phyloP scores from a whole-genome alignment of 2,329 filamentous ascomycete species.

The Diplodia seriata region DNA sequence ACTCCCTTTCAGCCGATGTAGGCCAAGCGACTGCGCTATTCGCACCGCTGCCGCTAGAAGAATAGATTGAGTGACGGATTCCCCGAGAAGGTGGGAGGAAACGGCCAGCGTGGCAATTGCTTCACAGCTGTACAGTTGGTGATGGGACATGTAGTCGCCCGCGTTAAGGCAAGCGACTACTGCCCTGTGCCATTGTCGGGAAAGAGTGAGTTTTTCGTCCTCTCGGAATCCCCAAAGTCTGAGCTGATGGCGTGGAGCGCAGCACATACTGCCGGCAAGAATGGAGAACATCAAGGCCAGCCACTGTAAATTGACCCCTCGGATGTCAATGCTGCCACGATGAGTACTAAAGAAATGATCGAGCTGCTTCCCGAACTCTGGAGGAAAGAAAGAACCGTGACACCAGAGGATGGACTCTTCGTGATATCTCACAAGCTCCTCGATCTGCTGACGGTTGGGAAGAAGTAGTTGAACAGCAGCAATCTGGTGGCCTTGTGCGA shows the following conservation, averaged over 20 bases:
- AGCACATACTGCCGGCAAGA: conserved; percentile 53
- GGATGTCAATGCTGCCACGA: conserved; percentile 44
- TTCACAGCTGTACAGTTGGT: conserved; percentile 49
- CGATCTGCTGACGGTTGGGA: conserved; percentile 40
- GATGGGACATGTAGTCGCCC: conserved; percentile 54
- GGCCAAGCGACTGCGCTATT: conserved; percentile 57
- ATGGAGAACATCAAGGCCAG: conserved; percentile 55
- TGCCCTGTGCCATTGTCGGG: conserved; percentile 56
- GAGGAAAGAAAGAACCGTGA: conserved; percentile 49
- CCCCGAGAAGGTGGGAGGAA: conserved; percentile 58
- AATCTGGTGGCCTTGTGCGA: conserved; percentile 35
- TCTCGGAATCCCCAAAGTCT: conserved; percentile 54
- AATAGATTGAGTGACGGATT: conserved; percentile 56
- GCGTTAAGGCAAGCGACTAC: conserved; percentile 54
- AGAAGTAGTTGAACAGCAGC: conserved; percentile 49
- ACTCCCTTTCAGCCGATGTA: conserved; percentile 50
- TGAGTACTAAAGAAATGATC: conserved; percentile 48
- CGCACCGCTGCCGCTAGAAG: conserved; percentile 54
- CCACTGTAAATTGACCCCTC: conserved; percentile 54
- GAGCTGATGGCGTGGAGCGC: conserved; percentile 47
- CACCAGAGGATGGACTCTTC: conserved; percentile 50
- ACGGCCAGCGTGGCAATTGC: conserved; percentile 58
- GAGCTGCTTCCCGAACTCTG: conserved; percentile 49
- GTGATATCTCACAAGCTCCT: conserved; percentile 49
- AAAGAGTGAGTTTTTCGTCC: conserved; percentile 51